A percentile compares a stretch with the other conserved stretches of the same genome.
Conservation (phyloP, 1,284 basidiomycete genomes). For the Moesziomyces sp. region DNA sequence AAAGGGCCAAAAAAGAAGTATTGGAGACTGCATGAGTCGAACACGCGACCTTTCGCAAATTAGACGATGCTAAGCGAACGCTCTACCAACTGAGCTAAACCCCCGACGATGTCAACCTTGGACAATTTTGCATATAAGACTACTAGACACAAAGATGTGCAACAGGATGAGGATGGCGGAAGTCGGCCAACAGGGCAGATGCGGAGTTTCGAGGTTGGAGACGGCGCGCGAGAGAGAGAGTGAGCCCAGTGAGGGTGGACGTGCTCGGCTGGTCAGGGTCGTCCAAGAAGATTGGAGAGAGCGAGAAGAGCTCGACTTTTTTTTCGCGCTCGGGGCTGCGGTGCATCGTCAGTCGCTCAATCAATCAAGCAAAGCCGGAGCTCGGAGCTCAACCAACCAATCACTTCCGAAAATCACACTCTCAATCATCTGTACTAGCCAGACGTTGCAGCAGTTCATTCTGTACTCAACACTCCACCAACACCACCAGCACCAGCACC, state of each 20-base stretch:
- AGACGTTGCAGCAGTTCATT: too few species aligned
- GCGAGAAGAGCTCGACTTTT: too few species aligned
- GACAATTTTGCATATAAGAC: neutral
- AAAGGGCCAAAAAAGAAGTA: slow-evolving; percentile 3
- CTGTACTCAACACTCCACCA: too few species aligned
- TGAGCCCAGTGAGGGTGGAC: too few species aligned
- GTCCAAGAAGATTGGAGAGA: too few species aligned
- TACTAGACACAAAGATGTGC: too few species aligned
- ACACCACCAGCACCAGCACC: too few species aligned
- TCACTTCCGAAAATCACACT: too few species aligned
- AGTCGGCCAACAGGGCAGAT: slow-evolving; percentile 9
- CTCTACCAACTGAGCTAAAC: slow-evolving; percentile 59
- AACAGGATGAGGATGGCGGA: neutral
- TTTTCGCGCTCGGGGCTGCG: too few species aligned
- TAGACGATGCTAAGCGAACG: slow-evolving; percentile 53
- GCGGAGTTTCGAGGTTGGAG: slow-evolving; percentile 2
- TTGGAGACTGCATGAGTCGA: slow-evolving; percentile 58
- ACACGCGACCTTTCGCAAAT: slow-evolving; percentile 55
- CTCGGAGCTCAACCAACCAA: too few species aligned
- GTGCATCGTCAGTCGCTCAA: too few species aligned
- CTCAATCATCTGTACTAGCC: too few species aligned
- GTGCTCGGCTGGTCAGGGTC: slow-evolving; percentile 13
- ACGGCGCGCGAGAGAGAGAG: neutral
- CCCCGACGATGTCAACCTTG: slow-evolving; percentile 3
- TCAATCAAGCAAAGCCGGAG: slow-evolving; percentile 4